phyloP scores from a whole-genome alignment of 306 rosid species.

The Styphnolobium japonicum region DNA sequence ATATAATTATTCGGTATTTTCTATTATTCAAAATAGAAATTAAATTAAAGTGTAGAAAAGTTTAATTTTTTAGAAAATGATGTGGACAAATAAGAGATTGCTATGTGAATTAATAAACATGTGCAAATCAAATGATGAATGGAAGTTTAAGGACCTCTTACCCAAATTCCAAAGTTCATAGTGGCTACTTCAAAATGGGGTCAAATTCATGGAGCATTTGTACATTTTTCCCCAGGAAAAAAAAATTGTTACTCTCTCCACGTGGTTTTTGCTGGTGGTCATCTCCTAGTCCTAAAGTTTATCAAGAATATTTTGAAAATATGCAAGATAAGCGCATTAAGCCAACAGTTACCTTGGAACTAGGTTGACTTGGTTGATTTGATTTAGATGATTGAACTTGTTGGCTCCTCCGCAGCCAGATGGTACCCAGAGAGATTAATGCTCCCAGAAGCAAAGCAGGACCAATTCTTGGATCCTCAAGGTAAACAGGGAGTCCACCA shows the following conservation, averaged over 20 bases:
- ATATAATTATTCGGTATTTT: too few relatives aligned
- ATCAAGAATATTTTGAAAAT: not conserved
- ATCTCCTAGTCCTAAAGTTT: not conserved
- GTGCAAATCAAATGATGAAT: too few relatives aligned
- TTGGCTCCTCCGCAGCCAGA: conserved; percentile 77
- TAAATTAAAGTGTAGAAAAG: too few relatives aligned
- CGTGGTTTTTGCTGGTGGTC: not conserved
- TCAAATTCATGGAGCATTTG: too few relatives aligned
- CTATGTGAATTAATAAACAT: too few relatives aligned
- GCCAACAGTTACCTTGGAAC: conserved; percentile 45
- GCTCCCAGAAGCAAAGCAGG: conserved; percentile 80
- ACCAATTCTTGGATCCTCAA: conserved; percentile 85
- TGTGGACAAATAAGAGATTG: too few relatives aligned
- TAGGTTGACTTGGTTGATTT: conserved; percentile 43
- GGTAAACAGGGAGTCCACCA: conserved; percentile 42
- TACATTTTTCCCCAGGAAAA: too few relatives aligned
- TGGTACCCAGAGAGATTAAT: conserved; percentile 64
- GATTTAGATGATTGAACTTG: conserved; percentile 33
- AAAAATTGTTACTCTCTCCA: not conserved
- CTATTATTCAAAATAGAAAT: too few relatives aligned
- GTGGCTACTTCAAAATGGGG: too few relatives aligned
- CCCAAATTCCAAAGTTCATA: too few relatives aligned
- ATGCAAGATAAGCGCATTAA: not conserved
- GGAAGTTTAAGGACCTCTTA: too few relatives aligned
- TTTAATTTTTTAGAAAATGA: too few relatives aligned